Base-by-base conservation (phyloP, 495 filamentous ascomycete genomes). In the Melanomma pulvis-pyrius region DNA sequence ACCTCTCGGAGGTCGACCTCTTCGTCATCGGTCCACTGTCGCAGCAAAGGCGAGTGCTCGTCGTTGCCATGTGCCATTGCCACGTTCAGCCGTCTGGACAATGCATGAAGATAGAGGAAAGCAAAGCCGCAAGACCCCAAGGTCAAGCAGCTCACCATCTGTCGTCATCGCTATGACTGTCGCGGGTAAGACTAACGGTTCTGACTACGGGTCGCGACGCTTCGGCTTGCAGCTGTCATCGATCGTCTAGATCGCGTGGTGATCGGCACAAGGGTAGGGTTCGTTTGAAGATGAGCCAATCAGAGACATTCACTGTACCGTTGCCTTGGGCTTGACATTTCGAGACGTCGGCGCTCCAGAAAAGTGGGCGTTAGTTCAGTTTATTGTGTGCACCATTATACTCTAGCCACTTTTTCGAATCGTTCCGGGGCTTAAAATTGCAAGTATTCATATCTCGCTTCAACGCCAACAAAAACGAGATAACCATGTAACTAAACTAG, bases 11-110 rank as follows among this genome's bases (percentile, higher is more conserved):
- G 41, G 30, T 61, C 58, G 11, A 25, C 48, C 9, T 48, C 52
- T 19, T 53, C 59, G n/a, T 49, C 34, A 12, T 32, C 1, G 19
- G 21, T 24, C 48, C 56, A 22, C 6, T 56, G 39, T 24, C 28
- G 36, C 29, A 64, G 50, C 28, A 64, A 22, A 30, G 61, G 61
- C 17, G 34, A 22, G 13, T 15, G 49, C 52, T 64, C 61, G 44
- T 56, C 30, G 39, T 49, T 32, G 30, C 13, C 21, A 12, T 8
- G 7, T 5, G 30, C 7, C 13, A 30, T 19, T 2, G 21, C 11
- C n/a, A n/a, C 3, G 6, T 24, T 54, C 12, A n/a, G 32, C 1
- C 7, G 7, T 58, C 22, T 6, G 2, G 30, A 32, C 11, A 58
- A 32, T n/a, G 30, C 19, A 24, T 32, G 26, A 19, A 19, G 4